Base-by-base conservation (phyloP, 169 alveolate genomes). In the Eimeria acervulina region DNA sequence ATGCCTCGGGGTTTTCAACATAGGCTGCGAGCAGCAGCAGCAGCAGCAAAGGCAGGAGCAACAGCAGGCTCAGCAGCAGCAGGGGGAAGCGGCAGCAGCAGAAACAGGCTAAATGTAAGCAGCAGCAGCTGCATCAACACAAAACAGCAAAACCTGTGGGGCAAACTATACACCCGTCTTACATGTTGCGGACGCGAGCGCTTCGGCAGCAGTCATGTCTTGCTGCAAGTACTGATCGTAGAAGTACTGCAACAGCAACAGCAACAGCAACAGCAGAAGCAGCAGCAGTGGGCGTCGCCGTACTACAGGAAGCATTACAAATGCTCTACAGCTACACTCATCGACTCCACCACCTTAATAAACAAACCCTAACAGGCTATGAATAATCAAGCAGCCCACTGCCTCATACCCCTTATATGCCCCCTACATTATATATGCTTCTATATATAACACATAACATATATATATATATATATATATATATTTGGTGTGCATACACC, bases 101-200 rank as follows among this genome's bases (percentile, higher is more conserved):
- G 26, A n/a, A 47, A 28, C 31, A 83, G n/a, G 55, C 47, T 15
- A n/a, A 44, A 2, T 72, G 55, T 36, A 28, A 13, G 76, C 92
- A 33, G 52, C 76, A 51, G 92, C 92, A 51, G 55, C 19, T 47
- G 52, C 72, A 55, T 21, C 70, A 52, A 13, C 31, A 84, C 1
- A 55, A 47, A 66, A 42, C 36, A 66, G 52, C 36, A 42, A 19
- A 15, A 42, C 0, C 13, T 63, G 8, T 8, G 44, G 52, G 59
- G 2, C 7, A 51, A 51, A 51, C 59, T 17, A 12, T 17, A 17
- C 76, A 13, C 59, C 12, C 84, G 36, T 17, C 95, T 47, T 38
- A 91, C 95, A 81, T 52, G 95, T 91, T 19, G 95, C 95, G 47
- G 95, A 91, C 21, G 95, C 95, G 36, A 91, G 95, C 28, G 95